A percentile compares a stretch with the other conserved stretches of the same genome.
Evolutionary conservation across 2,329 filamentous ascomycete species (phyloP).

Genomic region (Cryphonectria radicalis): DNA sequence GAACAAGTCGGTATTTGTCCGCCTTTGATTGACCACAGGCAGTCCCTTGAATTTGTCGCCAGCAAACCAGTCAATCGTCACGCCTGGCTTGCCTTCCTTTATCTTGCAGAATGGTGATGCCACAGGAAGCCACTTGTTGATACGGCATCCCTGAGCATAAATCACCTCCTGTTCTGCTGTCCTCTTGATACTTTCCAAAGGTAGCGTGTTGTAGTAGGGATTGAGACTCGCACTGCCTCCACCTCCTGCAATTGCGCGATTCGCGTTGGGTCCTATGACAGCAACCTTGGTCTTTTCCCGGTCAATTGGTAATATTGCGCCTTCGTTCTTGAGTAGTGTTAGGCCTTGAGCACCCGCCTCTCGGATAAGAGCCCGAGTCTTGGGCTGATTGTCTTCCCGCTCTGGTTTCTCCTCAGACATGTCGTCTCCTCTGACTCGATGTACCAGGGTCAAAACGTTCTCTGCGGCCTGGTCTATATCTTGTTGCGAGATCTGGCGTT

Average conservation of each 20-base stretch:
- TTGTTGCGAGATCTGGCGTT: conserved; percentile 50
- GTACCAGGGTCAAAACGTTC: conserved; percentile 63
- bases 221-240: conserved; percentile 71
- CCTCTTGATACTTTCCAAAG: conserved; percentile 64
- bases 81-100: conserved; percentile 60
- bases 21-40: conserved; percentile 60
- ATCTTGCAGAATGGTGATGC: conserved; percentile 63
- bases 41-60: conserved; percentile 66
- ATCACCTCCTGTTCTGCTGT: conserved; percentile 58
- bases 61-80: conserved; percentile 66
- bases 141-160: conserved; percentile 66
- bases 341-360: conserved; percentile 65
- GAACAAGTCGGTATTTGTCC: conserved; percentile 69
- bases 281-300: conserved; percentile 61
- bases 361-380: conserved; percentile 64
- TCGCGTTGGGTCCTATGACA: conserved; percentile 70
- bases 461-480: conserved; percentile 63
- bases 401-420: conserved; percentile 61
- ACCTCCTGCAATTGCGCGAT: conserved; percentile 68
- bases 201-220: conserved; percentile 69
- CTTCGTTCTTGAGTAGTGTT: conserved; percentile 67
- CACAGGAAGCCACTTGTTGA: conserved; percentile 67
- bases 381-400: conserved; percentile 58
- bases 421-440: conserved; percentile 64
- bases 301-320: conserved; percentile 61